These are phyloP conservation scores for Comarum palustre DNA, from an alignment of 306 rosid genomes.

Conservation along the genomic window DNA sequence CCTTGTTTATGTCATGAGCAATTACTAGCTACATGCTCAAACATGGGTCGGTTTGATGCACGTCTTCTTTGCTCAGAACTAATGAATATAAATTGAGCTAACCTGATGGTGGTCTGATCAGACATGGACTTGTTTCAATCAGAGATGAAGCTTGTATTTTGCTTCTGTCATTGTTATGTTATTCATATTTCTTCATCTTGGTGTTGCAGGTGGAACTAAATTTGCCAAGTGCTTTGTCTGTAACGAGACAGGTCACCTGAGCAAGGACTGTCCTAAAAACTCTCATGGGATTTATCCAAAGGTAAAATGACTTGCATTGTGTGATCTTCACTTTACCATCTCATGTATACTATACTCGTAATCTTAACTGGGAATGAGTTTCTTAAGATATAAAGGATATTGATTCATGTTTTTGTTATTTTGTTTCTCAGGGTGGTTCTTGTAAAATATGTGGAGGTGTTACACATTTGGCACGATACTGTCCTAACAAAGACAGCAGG, in stretches of 20 bases:
- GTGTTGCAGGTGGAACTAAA: conserved; percentile 74
- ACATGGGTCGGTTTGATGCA: not conserved
- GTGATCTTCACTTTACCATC: not conserved
- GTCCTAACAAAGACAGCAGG: conserved; percentile 60
- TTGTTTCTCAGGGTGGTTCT: conserved; percentile 67
- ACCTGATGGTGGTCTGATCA: not conserved
- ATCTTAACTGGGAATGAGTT: not conserved
- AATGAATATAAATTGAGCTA: not conserved
- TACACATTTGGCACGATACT: conserved; percentile 91
- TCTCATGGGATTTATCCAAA: conserved; percentile 90
- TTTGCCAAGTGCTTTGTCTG: conserved; percentile 90
- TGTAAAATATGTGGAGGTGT: conserved; percentile 92
- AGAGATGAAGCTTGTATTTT: not conserved
- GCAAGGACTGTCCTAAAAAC: conserved; percentile 84
- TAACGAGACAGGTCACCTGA: conserved; percentile 77
- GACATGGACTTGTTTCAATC: not conserved
- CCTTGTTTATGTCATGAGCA: not conserved
- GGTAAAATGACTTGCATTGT: conserved; percentile 37
- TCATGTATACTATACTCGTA: not conserved
- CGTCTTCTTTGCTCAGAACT: not conserved
- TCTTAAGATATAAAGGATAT: not conserved
- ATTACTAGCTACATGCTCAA: no score
- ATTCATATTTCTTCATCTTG: conserved; percentile 22
- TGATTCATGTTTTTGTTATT: conserved; percentile 14
- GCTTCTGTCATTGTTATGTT: conserved; percentile 5